Percentiles rank a stretch among this genome's conserved stretches.
These are phyloP conservation scores for Exophiala phaeomuriformis DNA, from an alignment of 2,329 filamentous ascomycete genomes.

Conservation along the genomic window DNA sequence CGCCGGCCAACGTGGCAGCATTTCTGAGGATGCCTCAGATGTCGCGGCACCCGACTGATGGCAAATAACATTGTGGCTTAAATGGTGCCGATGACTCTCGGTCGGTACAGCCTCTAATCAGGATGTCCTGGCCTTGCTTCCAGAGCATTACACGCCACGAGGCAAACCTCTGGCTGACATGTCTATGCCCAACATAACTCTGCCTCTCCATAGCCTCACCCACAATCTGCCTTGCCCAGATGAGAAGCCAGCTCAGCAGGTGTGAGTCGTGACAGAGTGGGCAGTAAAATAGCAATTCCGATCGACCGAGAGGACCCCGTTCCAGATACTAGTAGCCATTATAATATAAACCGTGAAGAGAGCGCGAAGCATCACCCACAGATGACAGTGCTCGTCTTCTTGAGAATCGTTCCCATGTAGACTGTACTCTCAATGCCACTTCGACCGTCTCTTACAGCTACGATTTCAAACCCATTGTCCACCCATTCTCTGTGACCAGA, in stretches of 20 bases:
- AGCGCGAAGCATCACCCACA: slow-evolving; percentile 6
- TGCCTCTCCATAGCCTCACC: slow-evolving; percentile 1
- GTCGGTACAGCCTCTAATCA: slow-evolving; percentile 5
- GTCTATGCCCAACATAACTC: slow-evolving; percentile 3
- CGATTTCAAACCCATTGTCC: not conserved
- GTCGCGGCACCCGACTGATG: slow-evolving; percentile 13
- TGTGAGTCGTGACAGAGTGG: slow-evolving; percentile 4
- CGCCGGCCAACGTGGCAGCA: slow-evolving; percentile 19
- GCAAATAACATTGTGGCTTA: slow-evolving; percentile 12
- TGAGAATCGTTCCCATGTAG: slow-evolving; percentile 19
- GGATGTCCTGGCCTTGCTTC: slow-evolving; percentile 14
- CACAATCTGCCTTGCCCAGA: not conserved
- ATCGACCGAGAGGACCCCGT: not conserved
- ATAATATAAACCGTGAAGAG: slow-evolving; percentile 17
- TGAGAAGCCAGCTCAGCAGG: slow-evolving; percentile 9
- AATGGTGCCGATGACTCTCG: slow-evolving; percentile 7
- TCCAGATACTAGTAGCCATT: not conserved
- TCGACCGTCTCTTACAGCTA: not conserved
- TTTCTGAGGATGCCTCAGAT: slow-evolving; percentile 23
- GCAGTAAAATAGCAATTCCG: slow-evolving; percentile 2
- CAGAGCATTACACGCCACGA: slow-evolving; percentile 14
- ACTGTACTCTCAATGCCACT: slow-evolving; percentile 2
- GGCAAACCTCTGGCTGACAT: slow-evolving; percentile 5
- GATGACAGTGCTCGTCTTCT: not conserved
- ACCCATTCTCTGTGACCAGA: slow-evolving; percentile 14